Evolutionary conservation across 768 basidiomycete species (phyloP).

Genomic region (Naganishia friedmannii): DNA sequence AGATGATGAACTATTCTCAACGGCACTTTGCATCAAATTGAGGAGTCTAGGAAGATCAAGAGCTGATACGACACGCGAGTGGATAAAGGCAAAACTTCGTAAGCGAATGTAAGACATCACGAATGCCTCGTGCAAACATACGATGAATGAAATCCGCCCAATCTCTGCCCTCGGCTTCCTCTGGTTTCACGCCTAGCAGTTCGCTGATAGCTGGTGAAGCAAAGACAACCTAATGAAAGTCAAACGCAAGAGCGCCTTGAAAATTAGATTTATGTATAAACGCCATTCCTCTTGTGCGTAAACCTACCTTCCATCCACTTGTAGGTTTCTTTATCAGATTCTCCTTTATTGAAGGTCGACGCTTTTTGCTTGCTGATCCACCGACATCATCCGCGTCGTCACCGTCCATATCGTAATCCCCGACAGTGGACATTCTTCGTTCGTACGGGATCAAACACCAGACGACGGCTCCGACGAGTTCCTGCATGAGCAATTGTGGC

Average conservation of each 20-base stretch:
- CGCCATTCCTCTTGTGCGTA: not conserved
- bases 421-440: constrained; percentile 4
- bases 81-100: too few species aligned
- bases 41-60: constrained; percentile 31
- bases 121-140: too few species aligned
- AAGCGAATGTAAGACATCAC: too few species aligned
- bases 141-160: constrained; percentile 47
- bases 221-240: constrained; percentile 35
- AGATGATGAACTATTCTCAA: constrained; percentile 20
- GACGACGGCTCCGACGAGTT: constrained; percentile 44
- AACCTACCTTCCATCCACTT: constrained; percentile 37
- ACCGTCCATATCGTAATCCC: constrained; percentile 11
- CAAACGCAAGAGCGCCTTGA: too few species aligned
- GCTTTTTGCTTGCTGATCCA: constrained; percentile 16
- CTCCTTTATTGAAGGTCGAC: constrained; percentile 13
- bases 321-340: constrained; percentile 5
- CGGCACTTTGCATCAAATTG: constrained; percentile 18
- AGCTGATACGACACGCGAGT: too few species aligned
- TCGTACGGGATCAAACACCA: constrained; percentile 49
- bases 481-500: constrained; percentile 49
- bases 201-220: constrained; percentile 43
- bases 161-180: constrained; percentile 45
- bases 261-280: too few species aligned
- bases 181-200: constrained; percentile 44
- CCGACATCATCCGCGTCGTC: not conserved